Evolutionary conservation across 495 filamentous ascomycete genomes (phyloP), one percentile per base, ranked within the genome.

Genomic region (Rusavskia elegans): DNA sequence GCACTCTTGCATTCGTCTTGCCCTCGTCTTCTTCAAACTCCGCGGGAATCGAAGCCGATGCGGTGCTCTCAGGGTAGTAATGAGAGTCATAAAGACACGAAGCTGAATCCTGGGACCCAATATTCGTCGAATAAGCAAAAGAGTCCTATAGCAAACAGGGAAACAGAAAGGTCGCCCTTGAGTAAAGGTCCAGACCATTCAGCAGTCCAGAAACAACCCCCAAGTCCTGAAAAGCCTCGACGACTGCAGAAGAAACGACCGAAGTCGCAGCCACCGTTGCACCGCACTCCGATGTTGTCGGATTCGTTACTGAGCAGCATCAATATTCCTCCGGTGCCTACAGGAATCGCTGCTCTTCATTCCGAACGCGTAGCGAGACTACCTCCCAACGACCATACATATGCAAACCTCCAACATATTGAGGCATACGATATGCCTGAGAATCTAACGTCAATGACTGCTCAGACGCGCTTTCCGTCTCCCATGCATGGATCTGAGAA

Each of bases 271-370:
- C 51, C 53, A 30, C 36, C 49, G 10, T 29, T 60, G 19, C 41
- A 50, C 10, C 21, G 36, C 16, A 54, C 53, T 29, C 55, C 55
- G 4, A 49, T 52, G 5, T 49, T 48, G 35, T 51, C 48, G 13
- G 36, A 49, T 53, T 48, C 29, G 10, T 50, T 53, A 23, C 35
- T 54, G 32, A 39, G 46, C 14, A 30, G 29, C 30, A 41, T 21
- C 21, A 30, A 51, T 13, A 57, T 63, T 14, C 61, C 61, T 45
- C 57, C 58, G 29, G 51, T 63, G 40, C 61, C 61, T 27, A 55
- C 52, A 27, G 39, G 39, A 21, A 55, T 63, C 39, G 59, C 53
- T 14, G 32, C 49, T 2, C 59, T 48, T 25, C 61, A 62, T 49
- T 55, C 57, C 6, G 46, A 59, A 21, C 50, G 60, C 30, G 52